Conservation (phyloP, 148 eudicot genomes). For the Persicaria maculosa region DNA sequence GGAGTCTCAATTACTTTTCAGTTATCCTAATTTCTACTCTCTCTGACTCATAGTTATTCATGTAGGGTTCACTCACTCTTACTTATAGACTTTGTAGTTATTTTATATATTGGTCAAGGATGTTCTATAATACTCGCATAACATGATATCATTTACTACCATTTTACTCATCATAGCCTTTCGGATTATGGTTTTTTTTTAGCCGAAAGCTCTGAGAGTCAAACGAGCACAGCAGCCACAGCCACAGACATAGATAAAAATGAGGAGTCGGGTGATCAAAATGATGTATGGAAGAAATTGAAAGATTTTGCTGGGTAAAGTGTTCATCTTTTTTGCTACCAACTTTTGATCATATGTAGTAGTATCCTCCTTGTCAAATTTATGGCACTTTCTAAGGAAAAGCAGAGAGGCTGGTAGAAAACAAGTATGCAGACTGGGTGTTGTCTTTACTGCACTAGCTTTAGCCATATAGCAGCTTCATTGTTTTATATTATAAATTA, state of each 20-base stretch:
- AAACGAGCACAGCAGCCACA: constrained; percentile 29
- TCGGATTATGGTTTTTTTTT: constrained; percentile 17
- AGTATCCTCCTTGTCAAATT: neutral
- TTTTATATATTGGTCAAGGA: neutral
- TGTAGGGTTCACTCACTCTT: too few species aligned
- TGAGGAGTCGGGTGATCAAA: constrained; percentile 47
- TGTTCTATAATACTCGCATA: neutral
- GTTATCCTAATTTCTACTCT: too few species aligned
- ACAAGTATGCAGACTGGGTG: neutral
- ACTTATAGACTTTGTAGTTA: too few species aligned
- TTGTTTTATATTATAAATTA: neutral
- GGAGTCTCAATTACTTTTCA: too few species aligned
- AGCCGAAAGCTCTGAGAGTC: constrained; percentile 48
- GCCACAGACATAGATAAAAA: constrained; percentile 21
- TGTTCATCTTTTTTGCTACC: neutral
- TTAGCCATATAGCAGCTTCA: neutral
- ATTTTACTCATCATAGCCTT: neutral
- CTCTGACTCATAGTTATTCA: too few species aligned
- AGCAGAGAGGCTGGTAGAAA: neutral
- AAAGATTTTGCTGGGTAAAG: constrained; percentile 86
- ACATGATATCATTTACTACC: neutral
- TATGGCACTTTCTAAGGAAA: too few species aligned
- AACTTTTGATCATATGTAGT: neutral
- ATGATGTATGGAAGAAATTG: constrained; percentile 58
- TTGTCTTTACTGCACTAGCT: neutral